Conservation (phyloP, 352 stramenopile genomes). For the Phytophthora lateralis region DNA sequence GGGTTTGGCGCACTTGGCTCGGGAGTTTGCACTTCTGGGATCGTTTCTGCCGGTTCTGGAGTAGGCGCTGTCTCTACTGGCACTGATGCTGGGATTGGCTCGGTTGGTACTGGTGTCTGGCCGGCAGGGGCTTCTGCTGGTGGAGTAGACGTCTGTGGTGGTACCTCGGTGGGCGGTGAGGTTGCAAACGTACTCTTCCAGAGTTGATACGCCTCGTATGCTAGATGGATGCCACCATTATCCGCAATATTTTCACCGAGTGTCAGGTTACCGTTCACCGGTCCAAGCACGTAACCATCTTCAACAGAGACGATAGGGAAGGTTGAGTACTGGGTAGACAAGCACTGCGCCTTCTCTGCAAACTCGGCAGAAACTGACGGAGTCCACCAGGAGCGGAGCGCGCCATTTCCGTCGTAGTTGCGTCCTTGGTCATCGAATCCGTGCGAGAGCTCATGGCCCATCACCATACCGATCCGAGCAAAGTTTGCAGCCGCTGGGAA, state of each 20-base stretch:
- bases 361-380: conserved; percentile 54
- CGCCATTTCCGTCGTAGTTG: conserved; percentile 85
- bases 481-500: conserved; percentile 92
- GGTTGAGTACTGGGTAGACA: conserved; percentile 63
- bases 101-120: background rate
- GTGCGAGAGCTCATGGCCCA: conserved; percentile 95
- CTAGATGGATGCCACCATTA: conserved; percentile 86
- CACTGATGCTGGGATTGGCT: background rate
- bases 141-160: conserved; percentile 4
- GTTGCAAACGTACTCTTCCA: conserved; percentile 39
- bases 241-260: conserved; percentile 94
- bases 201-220: conserved; percentile 84
- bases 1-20: background rate
- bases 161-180: conserved; percentile 1
- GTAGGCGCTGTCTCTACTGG: background rate
- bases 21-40: background rate
- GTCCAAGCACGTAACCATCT: conserved; percentile 48
- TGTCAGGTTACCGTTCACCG: conserved; percentile 91
- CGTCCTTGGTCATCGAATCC: conserved; percentile 94
- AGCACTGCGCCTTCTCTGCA: conserved; percentile 54
- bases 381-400: conserved; percentile 94
- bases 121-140: background rate
- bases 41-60: background rate
- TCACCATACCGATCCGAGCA: conserved; percentile 91
- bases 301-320: conserved; percentile 50